Conservation (phyloP, 306 rosid genomes). For the Trichosanthes truncata region DNA sequence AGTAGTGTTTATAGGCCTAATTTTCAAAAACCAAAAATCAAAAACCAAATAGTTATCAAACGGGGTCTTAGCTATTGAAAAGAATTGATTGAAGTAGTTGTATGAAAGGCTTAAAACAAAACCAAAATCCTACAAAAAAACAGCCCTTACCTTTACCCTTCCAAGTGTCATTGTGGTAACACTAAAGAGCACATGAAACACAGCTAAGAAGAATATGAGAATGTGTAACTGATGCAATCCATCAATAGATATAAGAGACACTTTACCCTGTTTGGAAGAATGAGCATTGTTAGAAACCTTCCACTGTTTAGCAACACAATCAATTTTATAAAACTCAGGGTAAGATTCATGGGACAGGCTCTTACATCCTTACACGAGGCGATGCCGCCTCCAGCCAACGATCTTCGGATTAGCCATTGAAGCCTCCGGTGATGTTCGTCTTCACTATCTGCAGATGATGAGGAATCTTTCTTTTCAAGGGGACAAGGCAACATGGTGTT, state of each 20-base stretch:
- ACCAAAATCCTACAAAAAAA: neutral
- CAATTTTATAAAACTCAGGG: neutral
- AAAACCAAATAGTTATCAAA: too few relatives aligned
- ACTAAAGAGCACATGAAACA: constrained; percentile 77
- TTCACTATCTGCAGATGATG: constrained; percentile 8
- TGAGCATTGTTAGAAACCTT: neutral
- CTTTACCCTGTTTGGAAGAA: constrained; percentile 44
- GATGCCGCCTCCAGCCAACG: constrained; percentile 35
- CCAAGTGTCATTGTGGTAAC: constrained; percentile 91
- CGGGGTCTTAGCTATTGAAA: neutral
- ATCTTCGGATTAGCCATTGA: constrained; percentile 45
- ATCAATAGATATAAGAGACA: constrained; percentile 53
- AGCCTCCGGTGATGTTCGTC: constrained; percentile 45
- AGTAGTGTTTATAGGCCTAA: too few relatives aligned
- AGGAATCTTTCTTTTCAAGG: neutral
- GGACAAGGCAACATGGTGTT: constrained; percentile 69
- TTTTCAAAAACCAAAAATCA: too few relatives aligned
- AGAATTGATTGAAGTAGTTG: neutral
- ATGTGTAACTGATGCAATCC: constrained; percentile 96
- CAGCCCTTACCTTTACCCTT: constrained; percentile 63
- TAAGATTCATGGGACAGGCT: neutral
- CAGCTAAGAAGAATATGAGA: constrained; percentile 88
- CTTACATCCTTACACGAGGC: constrained; percentile 51
- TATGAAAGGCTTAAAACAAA: neutral
- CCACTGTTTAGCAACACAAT: neutral